Percentiles rank a stretch among this genome's conserved stretches.
phyloP scores from a whole-genome alignment of 2,329 filamentous ascomycete genomes.

The Hypoxylon sp. region DNA sequence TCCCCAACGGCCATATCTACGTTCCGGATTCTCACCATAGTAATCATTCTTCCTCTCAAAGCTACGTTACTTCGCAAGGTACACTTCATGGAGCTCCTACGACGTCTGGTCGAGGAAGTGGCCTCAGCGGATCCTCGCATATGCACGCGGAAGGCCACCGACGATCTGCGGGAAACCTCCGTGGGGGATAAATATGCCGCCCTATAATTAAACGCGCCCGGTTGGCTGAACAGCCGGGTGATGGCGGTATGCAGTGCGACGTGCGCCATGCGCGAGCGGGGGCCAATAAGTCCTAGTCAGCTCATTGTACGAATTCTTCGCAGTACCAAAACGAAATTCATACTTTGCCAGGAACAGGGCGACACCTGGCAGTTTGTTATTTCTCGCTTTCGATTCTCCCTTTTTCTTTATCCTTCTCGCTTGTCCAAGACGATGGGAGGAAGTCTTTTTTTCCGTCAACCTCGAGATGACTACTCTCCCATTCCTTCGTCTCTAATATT shows the following conservation, averaged over 20 bases:
- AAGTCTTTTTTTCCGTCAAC: background rate
- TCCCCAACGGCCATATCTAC: conserved; percentile 56
- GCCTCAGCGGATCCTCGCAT: conserved; percentile 48
- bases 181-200: conserved; percentile 49
- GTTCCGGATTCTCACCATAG: conserved; percentile 52
- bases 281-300: conserved; percentile 28
- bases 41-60: conserved; percentile 40
- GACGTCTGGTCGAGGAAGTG: conserved; percentile 39
- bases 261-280: conserved; percentile 34
- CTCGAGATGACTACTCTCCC: conserved; percentile 2
- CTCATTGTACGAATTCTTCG: conserved; percentile 41
- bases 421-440: conserved; percentile 28
- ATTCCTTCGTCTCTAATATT: conserved; percentile 24
- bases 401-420: conserved; percentile 23
- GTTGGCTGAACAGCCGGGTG: conserved; percentile 46
- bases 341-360: conserved; percentile 34
- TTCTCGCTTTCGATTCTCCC: conserved; percentile 19
- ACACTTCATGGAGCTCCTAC: conserved; percentile 40
- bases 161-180: conserved; percentile 54
- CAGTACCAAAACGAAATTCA: conserved; percentile 22
- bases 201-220: conserved; percentile 39
- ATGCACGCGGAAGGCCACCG: conserved; percentile 50
- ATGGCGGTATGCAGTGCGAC: conserved; percentile 50
- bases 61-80: conserved; percentile 42
- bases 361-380: conserved; percentile 26